Evolutionary conservation across 2,329 filamentous ascomycete genomes (phyloP), one percentile per base, ranked within the genome.

Genomic region (Ophiocordyceps unilateralis): DNA sequence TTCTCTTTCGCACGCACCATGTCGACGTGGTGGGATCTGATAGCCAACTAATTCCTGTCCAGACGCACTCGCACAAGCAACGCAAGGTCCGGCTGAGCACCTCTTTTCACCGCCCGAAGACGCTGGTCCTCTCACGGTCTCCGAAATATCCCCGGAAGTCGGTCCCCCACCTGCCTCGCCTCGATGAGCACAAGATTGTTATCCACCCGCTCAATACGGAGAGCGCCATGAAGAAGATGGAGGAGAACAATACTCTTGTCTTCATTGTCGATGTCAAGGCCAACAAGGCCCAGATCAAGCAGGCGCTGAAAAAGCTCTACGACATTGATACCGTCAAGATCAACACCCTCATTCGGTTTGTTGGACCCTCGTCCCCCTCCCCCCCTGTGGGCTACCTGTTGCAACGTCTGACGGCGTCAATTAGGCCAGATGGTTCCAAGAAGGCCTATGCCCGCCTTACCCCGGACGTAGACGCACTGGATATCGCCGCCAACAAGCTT

Each of bases 191-290:
- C 78, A 95, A 93, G 81, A 76, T 96, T 66, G 83, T 98, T 67
- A 75, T 96, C 63, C 86, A 95, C 80, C 91, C 91, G 55, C 78
- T 98, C 64, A 98, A 98, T 82, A 98, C 91, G 48, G 91, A 98
- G 83, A 91, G 83, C 63, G 91, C 93, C 62, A 96, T 98, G 89
- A 98, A 98, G 86, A 95, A 95, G 83, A 95, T 98, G 58, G 91
- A 98, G 78, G 91, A 98, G 83, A 88, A 98, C 81, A 98, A 98
- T 80, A 98, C 91, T 55, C 80, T 98, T 43, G 86, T 93, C 64
- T 95, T 95, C 78, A 93, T 94, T 58, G 86, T 93, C 62, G 83
- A 95, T 57, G 72, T 89, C 68, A 93, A 93, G 82, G 81, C 89
- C 68, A 98, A 98, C 81, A 98, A 98, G 85, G 81, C 87, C 65